Evolutionary conservation across 208 protist species (phyloP), one percentile per base, ranked within the genome.

Genomic region (Trypanosoma conorhini): DNA sequence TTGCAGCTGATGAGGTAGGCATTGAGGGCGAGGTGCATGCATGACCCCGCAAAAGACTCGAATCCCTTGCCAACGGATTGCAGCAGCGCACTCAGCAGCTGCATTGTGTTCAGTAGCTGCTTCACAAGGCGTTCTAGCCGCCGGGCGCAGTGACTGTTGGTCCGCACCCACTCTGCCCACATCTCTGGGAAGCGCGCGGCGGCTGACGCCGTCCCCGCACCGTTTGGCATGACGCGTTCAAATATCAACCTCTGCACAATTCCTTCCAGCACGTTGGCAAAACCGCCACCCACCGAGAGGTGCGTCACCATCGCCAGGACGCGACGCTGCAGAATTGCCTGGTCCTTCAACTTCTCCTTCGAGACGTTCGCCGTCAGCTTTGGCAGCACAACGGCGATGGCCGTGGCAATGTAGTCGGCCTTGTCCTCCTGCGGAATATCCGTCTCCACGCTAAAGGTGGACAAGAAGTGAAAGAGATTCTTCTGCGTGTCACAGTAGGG

Each of bases 401-500:
- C 92, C 9, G 86, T 80, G 5, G 89, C 83, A 55, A 95, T 69
- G 77, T 93, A 96, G 51, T 85, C 79, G 7, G 78, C 80, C 15
- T 68, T 79, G 60, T 91, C 79, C 60, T 86, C 74, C 56, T 55
- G 60, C n/a, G 72, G 52, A 21, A 93, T 72, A 63, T 94, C 92
- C 48, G 54, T 88, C 62, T 90, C 82, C 12, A 96, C 57, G 56
- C 93, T 77, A 58, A 96, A 96, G 10, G 87, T 84, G 46, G 76
- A 76, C 24, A 96, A 72, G 67, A 96, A 96, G 26, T 70, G 51
- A 67, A 96, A 96, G 26, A 94, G 78, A n/a, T 72, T 72, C 62
- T 92, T 87, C 74, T 87, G 86, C 19, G 65, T 81, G 67, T 93
- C 92, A 68, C 81, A 87, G 68, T 85, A 96, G n/a, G 92, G 92